These are phyloP conservation scores for Chytriomyces sp. DNA, from an alignment of 192 early-diverging fungal genomes.

Conservation along the genomic window DNA sequence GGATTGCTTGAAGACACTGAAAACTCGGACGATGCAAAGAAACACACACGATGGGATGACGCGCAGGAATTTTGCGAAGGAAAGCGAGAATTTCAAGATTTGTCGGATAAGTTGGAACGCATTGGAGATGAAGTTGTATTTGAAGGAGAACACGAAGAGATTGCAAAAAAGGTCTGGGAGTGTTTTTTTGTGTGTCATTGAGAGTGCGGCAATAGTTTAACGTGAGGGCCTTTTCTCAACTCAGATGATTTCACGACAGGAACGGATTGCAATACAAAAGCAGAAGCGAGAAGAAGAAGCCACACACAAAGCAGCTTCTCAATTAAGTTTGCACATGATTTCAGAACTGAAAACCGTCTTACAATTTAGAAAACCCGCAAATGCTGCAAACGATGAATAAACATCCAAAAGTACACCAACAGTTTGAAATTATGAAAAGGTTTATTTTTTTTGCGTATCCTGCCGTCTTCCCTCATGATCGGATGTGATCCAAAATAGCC, in stretches of 20 bases:
- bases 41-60: too few relatives aligned
- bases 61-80: neutral
- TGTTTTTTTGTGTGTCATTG: too few relatives aligned
- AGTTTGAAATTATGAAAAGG: neutral
- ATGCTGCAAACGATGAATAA: neutral
- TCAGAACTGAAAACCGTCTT: neutral
- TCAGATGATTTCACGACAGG: neutral
- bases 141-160: neutral
- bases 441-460: slow-evolving; percentile 7
- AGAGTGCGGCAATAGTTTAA: too few relatives aligned
- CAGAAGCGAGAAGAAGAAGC: slow-evolving; percentile 4
- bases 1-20: too few relatives aligned
- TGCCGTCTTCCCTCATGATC: neutral
- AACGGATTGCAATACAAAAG: neutral
- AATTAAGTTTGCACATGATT: neutral
- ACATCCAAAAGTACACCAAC: too few relatives aligned
- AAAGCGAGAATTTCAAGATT: neutral
- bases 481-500: slow-evolving; percentile 20
- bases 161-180: too few relatives aligned
- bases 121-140: neutral
- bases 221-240: neutral
- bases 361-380: neutral
- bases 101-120: neutral
- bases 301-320: neutral
- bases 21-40: too few relatives aligned